Evolutionary conservation across 2,329 filamentous ascomycete genomes (phyloP).

Genomic region (Chaetomium globosum): DNA sequence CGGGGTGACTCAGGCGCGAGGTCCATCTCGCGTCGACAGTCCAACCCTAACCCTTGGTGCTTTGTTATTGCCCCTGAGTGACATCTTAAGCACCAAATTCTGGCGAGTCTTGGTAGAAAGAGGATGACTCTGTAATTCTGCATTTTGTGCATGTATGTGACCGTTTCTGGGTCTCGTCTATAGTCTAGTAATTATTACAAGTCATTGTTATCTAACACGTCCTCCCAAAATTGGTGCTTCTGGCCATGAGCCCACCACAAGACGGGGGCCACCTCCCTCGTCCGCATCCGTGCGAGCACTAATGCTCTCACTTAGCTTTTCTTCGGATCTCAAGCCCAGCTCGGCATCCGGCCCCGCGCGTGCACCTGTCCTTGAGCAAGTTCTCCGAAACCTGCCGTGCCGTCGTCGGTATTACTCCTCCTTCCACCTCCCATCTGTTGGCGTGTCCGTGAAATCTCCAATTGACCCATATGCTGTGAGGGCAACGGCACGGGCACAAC

Average conservation of each 20-base stretch:
- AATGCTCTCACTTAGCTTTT: not conserved
- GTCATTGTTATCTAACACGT: not conserved
- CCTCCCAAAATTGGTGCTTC: conserved; percentile 5
- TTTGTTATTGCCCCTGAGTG: not conserved
- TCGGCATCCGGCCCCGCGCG: conserved; percentile 38
- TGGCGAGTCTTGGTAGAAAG: not conserved
- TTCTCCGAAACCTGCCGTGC: conserved; percentile 35
- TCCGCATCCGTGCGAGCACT: not conserved
- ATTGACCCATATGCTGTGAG: conserved; percentile 23
- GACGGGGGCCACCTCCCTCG: conserved; percentile 2
- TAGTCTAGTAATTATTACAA: not conserved
- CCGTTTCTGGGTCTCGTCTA: not conserved
- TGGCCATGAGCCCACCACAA: not conserved
- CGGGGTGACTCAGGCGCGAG: conserved; percentile 28
- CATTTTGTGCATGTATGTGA: not conserved
- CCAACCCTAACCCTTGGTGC: conserved; percentile 17
- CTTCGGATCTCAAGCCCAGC: conserved; percentile 45
- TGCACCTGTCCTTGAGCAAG: conserved; percentile 42
- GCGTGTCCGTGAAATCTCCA: conserved; percentile 47
- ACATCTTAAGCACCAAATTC: not conserved
- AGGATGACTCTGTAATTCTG: not conserved
- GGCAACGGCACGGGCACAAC: conserved; percentile 39
- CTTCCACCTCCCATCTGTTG: conserved; percentile 6
- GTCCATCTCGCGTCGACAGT: not conserved
- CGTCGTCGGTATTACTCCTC: conserved; percentile 14